Evolutionary conservation across 805 yeast species (phyloP).

Genomic region (Isabelozyma heimii): DNA sequence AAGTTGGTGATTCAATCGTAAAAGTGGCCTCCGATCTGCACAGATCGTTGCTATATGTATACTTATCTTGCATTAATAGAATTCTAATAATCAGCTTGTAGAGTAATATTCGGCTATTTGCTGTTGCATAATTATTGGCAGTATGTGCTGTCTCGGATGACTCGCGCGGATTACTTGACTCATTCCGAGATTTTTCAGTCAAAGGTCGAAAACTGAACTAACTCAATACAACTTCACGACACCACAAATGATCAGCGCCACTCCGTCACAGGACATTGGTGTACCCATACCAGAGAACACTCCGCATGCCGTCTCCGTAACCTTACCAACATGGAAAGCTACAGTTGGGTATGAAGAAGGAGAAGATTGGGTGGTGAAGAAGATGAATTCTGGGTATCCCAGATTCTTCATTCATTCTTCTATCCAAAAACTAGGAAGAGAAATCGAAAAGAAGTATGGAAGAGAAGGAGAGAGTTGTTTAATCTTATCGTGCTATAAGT

Average conservation of each 20-base stretch:
- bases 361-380: constrained; percentile 69
- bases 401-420: constrained; percentile 70
- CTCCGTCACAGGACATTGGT: constrained; percentile 56
- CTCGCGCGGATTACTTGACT: too few relatives aligned
- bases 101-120: background rate
- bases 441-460: constrained; percentile 69
- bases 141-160: too few relatives aligned
- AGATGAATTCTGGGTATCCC: constrained; percentile 88
- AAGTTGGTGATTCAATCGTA: background rate
- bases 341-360: constrained; percentile 93
- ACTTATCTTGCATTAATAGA: background rate
- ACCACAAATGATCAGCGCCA: constrained; percentile 2
- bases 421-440: constrained; percentile 53
- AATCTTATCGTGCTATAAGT: constrained; percentile 72
- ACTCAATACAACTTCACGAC: background rate
- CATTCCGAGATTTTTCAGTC: too few relatives aligned
- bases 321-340: constrained; percentile 93
- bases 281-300: constrained; percentile 86
- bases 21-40: background rate
- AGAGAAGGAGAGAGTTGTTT: constrained; percentile 73
- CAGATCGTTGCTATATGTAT: background rate
- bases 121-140: too few relatives aligned
- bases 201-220: background rate
- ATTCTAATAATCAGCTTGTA: background rate
- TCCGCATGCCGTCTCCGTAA: constrained; percentile 91